Conservation (phyloP, 192 early-diverging fungal genomes). For the Coemansia furcata region DNA sequence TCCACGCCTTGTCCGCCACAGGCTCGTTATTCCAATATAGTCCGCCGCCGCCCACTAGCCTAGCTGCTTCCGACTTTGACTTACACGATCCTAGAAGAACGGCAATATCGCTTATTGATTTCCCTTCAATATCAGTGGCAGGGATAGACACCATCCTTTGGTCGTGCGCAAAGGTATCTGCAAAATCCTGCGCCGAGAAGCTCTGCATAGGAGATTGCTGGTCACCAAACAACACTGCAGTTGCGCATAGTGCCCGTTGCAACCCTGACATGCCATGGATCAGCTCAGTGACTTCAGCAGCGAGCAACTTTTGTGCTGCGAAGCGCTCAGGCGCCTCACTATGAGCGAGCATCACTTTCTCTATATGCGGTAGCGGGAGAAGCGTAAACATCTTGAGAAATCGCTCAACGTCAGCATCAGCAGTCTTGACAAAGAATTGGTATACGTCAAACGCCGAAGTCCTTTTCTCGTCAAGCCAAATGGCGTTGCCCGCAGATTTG, state of each 20-base stretch:
- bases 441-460: constrained; percentile 88
- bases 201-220: constrained; percentile 20
- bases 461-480: constrained; percentile 84
- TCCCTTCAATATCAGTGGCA: constrained; percentile 44
- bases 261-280: constrained; percentile 80
- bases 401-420: constrained; percentile 75
- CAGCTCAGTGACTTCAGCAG: constrained; percentile 82
- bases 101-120: constrained; percentile 60
- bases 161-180: constrained; percentile 72
- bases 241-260: constrained; percentile 66
- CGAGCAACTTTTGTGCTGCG: constrained; percentile 71
- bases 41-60: constrained; percentile 74
- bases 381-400: constrained; percentile 84
- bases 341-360: constrained; percentile 62
- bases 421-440: constrained; percentile 88
- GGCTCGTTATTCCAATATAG: constrained; percentile 62
- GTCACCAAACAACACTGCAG: constrained; percentile 72
- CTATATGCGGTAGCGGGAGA: constrained; percentile 61
- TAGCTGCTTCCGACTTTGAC: constrained; percentile 76
- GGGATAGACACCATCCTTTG: constrained; percentile 55
- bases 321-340: constrained; percentile 64
- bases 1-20: constrained; percentile 32
- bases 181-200: constrained; percentile 53
- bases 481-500: constrained; percentile 92
- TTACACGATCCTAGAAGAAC: constrained; percentile 59